Base-by-base conservation (phyloP, 345 rosid genomes). In the Pistacia vera region DNA sequence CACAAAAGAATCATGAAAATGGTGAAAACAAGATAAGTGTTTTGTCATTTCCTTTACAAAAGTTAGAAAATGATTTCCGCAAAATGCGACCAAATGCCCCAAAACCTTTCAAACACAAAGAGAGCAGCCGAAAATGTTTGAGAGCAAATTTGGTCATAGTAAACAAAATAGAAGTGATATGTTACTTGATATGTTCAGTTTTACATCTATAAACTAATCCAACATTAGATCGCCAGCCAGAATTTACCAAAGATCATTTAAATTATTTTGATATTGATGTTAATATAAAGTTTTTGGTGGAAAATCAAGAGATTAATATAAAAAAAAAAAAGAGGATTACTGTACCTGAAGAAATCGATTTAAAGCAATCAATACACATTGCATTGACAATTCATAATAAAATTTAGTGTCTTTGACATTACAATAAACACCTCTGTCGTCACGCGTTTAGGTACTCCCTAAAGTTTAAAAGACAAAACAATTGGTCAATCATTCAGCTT, bases 391-490 rank as follows among this genome's bases (percentile, higher is more conserved):
- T 79, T 92, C 99, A 75, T 95, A 76, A 95, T 90, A 80, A 95
- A 95, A 85, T 95, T 95, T 66, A 92, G 84, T 10, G 98, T 98
- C 90, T 95, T 95, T 73, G 98, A 93, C 97, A 95, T 95, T 76
- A 98, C 97, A 84, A 95, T 90, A 68, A 95, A 93, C 87, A 95
- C 99, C 84, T 95, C 97, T 1, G 86, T 84, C 36, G 95, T 95
- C 83, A 95, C 99, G n/a, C 97, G 91, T 64, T 90, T 92, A 73
- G 98, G 99, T 61, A 95, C 66, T 8, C 98, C 98, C 99, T 95
- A 71, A 83, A 68, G 72, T 13, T 62, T 33, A 60, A 59, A 75
- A 63, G 38, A 63, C 12, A 63, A 41, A 66, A 65, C 51, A 2
- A 66, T 72, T n/a, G 49, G 38, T 72, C 57, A 73, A 70, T 22